phyloP scores from a whole-genome alignment of 768 basidiomycete genomes.

The Serendipita sp. region DNA sequence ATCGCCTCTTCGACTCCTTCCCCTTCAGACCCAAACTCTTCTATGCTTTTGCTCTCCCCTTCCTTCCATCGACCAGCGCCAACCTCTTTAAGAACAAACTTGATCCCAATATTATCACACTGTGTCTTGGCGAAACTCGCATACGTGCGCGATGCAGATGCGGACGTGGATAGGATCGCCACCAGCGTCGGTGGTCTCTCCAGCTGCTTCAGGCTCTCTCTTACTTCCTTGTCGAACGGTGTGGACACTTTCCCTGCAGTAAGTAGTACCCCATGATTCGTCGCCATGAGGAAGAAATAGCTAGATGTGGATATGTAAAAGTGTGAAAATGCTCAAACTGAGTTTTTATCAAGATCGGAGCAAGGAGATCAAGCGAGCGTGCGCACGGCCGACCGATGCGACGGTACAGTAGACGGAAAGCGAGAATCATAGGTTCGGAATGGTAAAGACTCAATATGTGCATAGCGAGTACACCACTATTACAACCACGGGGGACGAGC shows the following conservation, averaged over 20 bases:
- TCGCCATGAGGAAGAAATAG: neutral
- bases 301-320: neutral
- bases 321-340: neutral
- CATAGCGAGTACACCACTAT: too few species aligned
- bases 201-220: constrained; percentile 23
- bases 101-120: constrained; percentile 74
- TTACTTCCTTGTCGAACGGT: constrained; percentile 55
- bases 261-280: constrained; percentile 37
- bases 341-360: neutral
- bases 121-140: constrained; percentile 85
- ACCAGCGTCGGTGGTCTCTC: constrained; percentile 53
- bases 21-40: constrained; percentile 40
- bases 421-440: too few species aligned
- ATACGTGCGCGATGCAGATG: constrained; percentile 63
- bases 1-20: constrained; percentile 94
- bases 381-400: too few species aligned
- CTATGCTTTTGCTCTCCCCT: constrained; percentile 10
- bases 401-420: too few species aligned
- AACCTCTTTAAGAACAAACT: constrained; percentile 61
- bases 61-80: constrained; percentile 41
- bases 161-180: constrained; percentile 77
- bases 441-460: neutral
- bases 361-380: neutral
- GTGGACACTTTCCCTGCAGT: constrained; percentile 64
- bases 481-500: too few species aligned